phyloP scores from a whole-genome alignment of 1,284 basidiomycete species.

The Apiotrichum mycotoxinovorans region DNA sequence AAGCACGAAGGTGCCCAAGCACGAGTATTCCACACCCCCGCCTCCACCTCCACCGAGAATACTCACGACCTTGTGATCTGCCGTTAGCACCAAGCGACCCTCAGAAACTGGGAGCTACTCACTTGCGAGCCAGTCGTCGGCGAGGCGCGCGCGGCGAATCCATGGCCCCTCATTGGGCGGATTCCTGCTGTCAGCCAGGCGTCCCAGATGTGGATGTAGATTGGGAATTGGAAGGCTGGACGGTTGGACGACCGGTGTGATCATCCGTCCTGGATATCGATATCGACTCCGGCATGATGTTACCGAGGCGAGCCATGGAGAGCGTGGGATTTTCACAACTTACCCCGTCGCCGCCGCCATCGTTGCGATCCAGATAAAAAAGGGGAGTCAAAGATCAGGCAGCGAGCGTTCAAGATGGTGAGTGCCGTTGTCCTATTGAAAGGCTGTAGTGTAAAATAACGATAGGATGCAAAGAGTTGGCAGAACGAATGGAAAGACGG shows the following conservation, averaged over 20 bases:
- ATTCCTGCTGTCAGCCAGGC: neutral
- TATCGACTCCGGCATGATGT: no score
- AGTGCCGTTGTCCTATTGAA: no score
- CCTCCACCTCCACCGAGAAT: neutral
- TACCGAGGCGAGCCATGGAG: no score
- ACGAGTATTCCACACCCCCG: neutral
- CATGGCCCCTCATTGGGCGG: conserved; percentile 10
- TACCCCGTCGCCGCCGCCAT: conserved; percentile 4
- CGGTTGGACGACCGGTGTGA: no score
- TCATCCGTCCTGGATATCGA: no score
- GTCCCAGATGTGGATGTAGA: neutral
- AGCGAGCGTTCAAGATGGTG: no score
- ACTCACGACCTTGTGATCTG: conserved; percentile 42
- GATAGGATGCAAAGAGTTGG: no score
- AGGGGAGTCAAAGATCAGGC: no score
- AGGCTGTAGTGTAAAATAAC: no score
- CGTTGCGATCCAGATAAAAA: no score
- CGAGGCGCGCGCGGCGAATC: conserved; percentile 8
- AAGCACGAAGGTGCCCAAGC: no score
- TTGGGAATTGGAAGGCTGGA: neutral
- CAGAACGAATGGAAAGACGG: no score
- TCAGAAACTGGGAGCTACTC: neutral
- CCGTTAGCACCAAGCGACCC: conserved; percentile 1
- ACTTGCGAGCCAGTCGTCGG: conserved; percentile 12
- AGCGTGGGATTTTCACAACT: neutral